Percentiles rank a stretch among this genome's conserved stretches.
These are phyloP conservation scores for Allodekkera sacchari DNA, from an alignment of 805 yeast species.

Conservation along the genomic window DNA sequence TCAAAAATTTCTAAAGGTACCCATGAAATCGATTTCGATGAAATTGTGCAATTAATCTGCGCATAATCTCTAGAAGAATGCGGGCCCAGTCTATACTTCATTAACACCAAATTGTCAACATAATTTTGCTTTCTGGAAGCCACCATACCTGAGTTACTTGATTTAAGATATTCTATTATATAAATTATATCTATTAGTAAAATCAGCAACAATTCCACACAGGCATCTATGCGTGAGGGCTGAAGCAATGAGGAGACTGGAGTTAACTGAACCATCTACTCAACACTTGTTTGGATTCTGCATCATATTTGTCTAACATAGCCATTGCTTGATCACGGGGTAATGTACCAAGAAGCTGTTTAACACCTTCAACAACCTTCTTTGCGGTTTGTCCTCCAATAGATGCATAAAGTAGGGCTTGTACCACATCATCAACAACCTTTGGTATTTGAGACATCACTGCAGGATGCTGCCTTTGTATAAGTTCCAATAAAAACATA, in stretches of 20 bases:
- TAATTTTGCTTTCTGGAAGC: too few relatives aligned
- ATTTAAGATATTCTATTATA: too few relatives aligned
- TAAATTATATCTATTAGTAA: too few relatives aligned
- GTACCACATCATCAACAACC: constrained; percentile 61
- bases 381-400: constrained; percentile 68
- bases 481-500: constrained; percentile 62
- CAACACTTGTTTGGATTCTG: constrained; percentile 50
- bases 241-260: too few relatives aligned
- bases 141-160: too few relatives aligned
- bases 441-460: constrained; percentile 45
- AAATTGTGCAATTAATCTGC: too few relatives aligned
- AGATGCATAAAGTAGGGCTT: constrained; percentile 62
- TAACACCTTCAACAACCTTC: constrained; percentile 51
- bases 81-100: too few relatives aligned
- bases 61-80: too few relatives aligned
- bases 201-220: too few relatives aligned
- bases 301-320: constrained; percentile 53
- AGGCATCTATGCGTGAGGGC: too few relatives aligned
- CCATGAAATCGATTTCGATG: constrained; percentile 14
- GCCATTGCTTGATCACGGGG: constrained; percentile 66
- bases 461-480: constrained; percentile 56
- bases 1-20: constrained; percentile 23
- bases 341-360: constrained; percentile 51
- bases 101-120: too few relatives aligned
- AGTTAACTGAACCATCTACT: constrained; percentile 21